Evolutionary conservation across 106 monocot species (phyloP).

Genomic region (Gastrodia elata): DNA sequence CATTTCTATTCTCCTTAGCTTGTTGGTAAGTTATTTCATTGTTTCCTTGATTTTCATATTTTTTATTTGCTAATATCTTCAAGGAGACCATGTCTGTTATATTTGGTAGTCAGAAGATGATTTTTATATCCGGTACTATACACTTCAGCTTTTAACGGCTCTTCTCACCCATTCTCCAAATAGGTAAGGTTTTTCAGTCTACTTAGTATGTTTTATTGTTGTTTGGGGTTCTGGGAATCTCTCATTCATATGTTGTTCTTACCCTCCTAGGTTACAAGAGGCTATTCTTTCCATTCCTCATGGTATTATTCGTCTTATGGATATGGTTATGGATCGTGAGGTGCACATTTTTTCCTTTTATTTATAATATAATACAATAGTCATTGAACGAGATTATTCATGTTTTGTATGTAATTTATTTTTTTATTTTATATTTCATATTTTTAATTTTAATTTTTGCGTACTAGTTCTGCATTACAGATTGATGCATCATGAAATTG

Average conservation of each 20-base stretch:
- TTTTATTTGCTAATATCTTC: background rate
- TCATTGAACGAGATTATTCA: background rate
- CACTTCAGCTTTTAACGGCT: slow-evolving; percentile 94
- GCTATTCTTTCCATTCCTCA: slow-evolving; percentile 87
- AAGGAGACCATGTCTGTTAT: background rate
- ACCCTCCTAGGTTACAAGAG: slow-evolving; percentile 74
- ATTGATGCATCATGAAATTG: too few species aligned
- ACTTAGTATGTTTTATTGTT: background rate
- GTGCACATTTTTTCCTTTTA: slow-evolving; percentile 22
- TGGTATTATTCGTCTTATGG: slow-evolving; percentile 93
- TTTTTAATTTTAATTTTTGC: background rate
- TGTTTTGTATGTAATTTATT: background rate
- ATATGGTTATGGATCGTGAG: slow-evolving; percentile 99
- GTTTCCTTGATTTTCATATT: slow-evolving; percentile 6
- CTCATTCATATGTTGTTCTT: slow-evolving; percentile 5
- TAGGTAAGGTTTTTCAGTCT: slow-evolving; percentile 32
- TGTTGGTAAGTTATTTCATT: slow-evolving; percentile 53
- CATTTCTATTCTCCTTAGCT: slow-evolving; percentile 84
- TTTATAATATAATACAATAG: background rate
- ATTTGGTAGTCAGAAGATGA: slow-evolving; percentile 85
- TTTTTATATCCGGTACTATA: slow-evolving; percentile 92
- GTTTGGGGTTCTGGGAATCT: background rate
- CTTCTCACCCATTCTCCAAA: slow-evolving; percentile 83
- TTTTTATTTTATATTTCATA: background rate
- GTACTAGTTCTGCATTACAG: background rate